Percentiles rank a stretch among this genome's conserved stretches.
Conservation (phyloP, 768 basidiomycete genomes). For the Lyophyllum semitale region DNA sequence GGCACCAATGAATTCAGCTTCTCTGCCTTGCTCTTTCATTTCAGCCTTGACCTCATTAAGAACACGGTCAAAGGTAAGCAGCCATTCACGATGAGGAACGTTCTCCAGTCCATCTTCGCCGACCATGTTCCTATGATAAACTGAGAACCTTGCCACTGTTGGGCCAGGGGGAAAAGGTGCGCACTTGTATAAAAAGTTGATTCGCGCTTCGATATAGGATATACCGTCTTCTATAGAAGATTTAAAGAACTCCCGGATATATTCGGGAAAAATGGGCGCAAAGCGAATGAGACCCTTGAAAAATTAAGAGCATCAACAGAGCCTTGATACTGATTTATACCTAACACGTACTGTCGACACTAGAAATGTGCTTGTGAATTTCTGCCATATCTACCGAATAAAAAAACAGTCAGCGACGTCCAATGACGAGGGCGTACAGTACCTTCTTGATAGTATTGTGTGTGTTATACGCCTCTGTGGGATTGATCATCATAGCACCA, state of each 20-base stretch:
- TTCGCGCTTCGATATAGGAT: conserved; percentile 67
- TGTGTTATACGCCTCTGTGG: conserved; percentile 70
- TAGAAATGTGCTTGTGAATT: conserved; percentile 59
- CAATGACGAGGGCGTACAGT: neutral
- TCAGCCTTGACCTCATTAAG: conserved; percentile 54
- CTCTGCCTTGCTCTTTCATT: conserved; percentile 51
- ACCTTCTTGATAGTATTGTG: conserved; percentile 74
- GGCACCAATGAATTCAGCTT: conserved; percentile 66
- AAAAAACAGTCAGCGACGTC: neutral
- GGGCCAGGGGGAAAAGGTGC: conserved; percentile 11
- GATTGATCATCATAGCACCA: conserved; percentile 63
- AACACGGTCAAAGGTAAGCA: conserved; percentile 52
- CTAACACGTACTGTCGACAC: conserved; percentile 50
- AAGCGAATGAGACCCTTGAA: conserved; percentile 48
- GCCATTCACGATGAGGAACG: conserved; percentile 61
- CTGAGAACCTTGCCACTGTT: neutral
- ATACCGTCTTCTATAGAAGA: conserved; percentile 71
- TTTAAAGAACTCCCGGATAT: conserved; percentile 62
- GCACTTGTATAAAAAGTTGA: conserved; percentile 65
- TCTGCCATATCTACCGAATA: conserved; percentile 67
- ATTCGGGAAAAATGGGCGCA: conserved; percentile 58
- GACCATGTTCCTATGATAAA: conserved; percentile 48
- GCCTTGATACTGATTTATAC: neutral
- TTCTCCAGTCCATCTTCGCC: conserved; percentile 57
- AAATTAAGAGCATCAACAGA: neutral